Conservation (phyloP, 805 yeast species). For the Scheffersomyces lignosus region DNA sequence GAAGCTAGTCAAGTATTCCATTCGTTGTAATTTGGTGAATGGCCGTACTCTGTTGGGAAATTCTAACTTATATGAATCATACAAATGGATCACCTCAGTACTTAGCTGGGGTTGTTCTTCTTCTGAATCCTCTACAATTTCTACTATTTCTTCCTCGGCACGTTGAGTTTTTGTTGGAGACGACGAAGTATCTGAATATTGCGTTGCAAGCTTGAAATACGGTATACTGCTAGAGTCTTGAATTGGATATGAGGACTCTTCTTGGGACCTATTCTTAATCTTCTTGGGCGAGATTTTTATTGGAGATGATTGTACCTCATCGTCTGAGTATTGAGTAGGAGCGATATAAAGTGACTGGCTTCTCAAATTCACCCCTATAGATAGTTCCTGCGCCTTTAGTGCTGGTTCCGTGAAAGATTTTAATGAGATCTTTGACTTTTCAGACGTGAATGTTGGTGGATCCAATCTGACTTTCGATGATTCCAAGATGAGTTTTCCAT, state of each 20-base stretch:
- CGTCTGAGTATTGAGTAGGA: conserved; percentile 28
- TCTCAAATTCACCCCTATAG: conserved; percentile 4
- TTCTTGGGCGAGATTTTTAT: conserved; percentile 10
- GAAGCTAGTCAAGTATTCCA: not conserved
- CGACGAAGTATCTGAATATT: not conserved
- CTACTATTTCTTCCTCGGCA: conserved; percentile 1
- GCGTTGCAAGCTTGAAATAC: not conserved
- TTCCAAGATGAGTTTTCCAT: no score
- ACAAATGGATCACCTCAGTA: conserved; percentile 1
- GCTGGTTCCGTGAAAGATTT: no score
- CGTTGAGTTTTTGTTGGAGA: not conserved
- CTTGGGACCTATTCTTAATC: not conserved
- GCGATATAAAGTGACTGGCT: conserved; percentile 8
- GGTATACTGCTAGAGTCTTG: not conserved
- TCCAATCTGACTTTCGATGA: no score
- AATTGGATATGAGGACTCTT: not conserved
- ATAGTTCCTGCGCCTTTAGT: no score
- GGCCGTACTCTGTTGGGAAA: not conserved
- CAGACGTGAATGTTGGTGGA: no score
- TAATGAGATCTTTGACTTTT: no score
- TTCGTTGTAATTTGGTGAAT: not conserved
- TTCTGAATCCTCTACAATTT: conserved; percentile 16
- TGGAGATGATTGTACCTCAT: conserved; percentile 13
- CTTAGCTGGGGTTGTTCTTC: conserved; percentile 3
- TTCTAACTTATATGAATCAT: not conserved